Evolutionary conservation across 108 stramenopile genomes (phyloP).

Genomic region (Nitzschia sp.): DNA sequence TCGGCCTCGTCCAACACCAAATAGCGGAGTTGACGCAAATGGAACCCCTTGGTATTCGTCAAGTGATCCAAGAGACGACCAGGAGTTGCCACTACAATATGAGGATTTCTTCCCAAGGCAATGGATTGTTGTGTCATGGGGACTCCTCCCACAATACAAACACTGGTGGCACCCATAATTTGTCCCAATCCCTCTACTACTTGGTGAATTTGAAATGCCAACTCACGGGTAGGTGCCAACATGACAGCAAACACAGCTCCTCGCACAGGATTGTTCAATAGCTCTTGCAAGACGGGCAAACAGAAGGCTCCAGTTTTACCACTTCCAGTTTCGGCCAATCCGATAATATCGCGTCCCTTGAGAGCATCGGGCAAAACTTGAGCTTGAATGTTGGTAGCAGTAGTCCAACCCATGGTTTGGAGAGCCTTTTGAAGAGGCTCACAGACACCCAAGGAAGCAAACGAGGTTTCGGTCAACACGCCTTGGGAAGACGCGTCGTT

Average conservation of each 20-base stretch:
- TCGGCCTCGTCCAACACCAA: conserved; percentile 99
- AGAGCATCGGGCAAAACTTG: conserved; percentile 88
- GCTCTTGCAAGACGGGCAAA: conserved; percentile 87
- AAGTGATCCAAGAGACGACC: conserved; percentile 97
- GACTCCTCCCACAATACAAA: conserved; percentile 98
- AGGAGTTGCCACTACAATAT: conserved; percentile 97
- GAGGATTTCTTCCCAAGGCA: conserved; percentile 95
- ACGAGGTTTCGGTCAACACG: conserved; percentile 76
- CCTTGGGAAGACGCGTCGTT: conserved; percentile 14
- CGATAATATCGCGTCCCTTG: conserved; percentile 83
- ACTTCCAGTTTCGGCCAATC: conserved; percentile 88
- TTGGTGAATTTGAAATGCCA: conserved; percentile 99
- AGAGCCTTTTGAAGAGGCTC: conserved; percentile 82
- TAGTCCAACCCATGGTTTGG: conserved; percentile 86
- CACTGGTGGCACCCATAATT: conserved; percentile 84
- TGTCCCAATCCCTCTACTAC: conserved; percentile 90
- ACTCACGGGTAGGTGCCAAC: conserved; percentile 97
- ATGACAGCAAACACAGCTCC: conserved; percentile 88
- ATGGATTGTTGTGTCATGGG: conserved; percentile 92
- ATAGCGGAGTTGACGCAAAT: conserved; percentile 85
- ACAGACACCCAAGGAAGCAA: conserved; percentile 80
- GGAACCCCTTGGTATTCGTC: conserved; percentile 97
- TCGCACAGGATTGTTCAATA: conserved; percentile 77
- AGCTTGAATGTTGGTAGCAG: conserved; percentile 91
- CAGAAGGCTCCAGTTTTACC: conserved; percentile 96